A percentile compares a stretch with the other conserved stretches of the same genome.
These are phyloP conservation scores for Dactylella cylindrospora DNA, from an alignment of 2,329 filamentous ascomycete species.

Conservation along the genomic window DNA sequence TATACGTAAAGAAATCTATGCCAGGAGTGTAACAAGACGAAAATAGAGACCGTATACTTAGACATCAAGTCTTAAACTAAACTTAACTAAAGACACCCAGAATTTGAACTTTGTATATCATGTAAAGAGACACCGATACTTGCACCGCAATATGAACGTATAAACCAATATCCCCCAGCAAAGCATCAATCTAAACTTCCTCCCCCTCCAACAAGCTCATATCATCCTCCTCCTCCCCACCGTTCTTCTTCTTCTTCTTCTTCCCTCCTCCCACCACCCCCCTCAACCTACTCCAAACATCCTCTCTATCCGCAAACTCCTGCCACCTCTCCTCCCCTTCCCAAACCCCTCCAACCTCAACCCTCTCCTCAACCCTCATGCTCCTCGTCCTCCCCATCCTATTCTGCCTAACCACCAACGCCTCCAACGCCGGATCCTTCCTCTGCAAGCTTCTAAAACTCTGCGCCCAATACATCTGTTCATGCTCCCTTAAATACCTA, in stretches of 20 bases:
- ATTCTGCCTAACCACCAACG: constrained; percentile 25
- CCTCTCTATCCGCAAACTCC: constrained; percentile 26
- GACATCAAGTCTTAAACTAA: too few species aligned
- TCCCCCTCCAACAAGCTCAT: constrained; percentile 28
- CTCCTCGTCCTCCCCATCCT: constrained; percentile 34
- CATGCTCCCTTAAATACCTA: constrained; percentile 63
- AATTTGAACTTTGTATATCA: too few species aligned
- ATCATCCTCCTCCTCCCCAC: constrained; percentile 15
- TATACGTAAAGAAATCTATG: too few species aligned
- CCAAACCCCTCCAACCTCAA: constrained; percentile 29
- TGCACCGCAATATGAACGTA: too few species aligned
- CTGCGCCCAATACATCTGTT: constrained; percentile 61
- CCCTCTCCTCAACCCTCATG: constrained; percentile 24
- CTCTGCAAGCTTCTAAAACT: constrained; percentile 35
- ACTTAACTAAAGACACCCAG: too few species aligned
- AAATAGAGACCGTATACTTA: too few species aligned
- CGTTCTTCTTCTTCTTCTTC: background rate
- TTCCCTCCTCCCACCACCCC: constrained; percentile 7
- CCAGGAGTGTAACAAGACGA: too few species aligned
- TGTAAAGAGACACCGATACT: too few species aligned
- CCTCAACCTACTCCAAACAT: constrained; percentile 16
- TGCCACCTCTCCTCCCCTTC: constrained; percentile 34
- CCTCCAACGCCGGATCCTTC: constrained; percentile 22
- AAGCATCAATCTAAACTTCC: too few species aligned
- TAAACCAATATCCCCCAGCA: too few species aligned